These are phyloP conservation scores for Micromonas pusilla DNA, from an alignment of 139 green algal species.

Conservation along the genomic window DNA sequence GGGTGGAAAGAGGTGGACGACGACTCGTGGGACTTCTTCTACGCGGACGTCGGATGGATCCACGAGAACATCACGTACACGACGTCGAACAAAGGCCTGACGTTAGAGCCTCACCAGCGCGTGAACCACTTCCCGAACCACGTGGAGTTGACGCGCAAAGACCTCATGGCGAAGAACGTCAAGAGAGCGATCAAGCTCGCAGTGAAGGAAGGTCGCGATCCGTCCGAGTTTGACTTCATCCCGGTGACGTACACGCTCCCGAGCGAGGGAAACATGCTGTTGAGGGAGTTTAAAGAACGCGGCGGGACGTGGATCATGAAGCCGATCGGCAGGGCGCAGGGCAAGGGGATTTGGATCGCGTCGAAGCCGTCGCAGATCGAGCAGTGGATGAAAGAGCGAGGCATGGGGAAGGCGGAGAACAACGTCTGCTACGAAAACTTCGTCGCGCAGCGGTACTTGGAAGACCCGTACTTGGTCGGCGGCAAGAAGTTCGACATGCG, in stretches of 20 bases:
- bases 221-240: constrained; percentile 36
- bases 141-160: constrained; percentile 46
- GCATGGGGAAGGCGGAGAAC: constrained; percentile 23
- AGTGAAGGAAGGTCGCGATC: constrained; percentile 36
- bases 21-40: constrained; percentile 56
- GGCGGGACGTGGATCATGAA: constrained; percentile 45
- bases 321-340: constrained; percentile 38
- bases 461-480: constrained; percentile 48
- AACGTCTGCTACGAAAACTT: constrained; percentile 44
- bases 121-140: constrained; percentile 45
- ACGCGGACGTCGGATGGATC: constrained; percentile 40
- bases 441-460: constrained; percentile 46
- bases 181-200: constrained; percentile 36
- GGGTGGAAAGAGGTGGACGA: constrained; percentile 46
- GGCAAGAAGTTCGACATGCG: constrained; percentile 81
- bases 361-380: constrained; percentile 38
- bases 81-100: not conserved
- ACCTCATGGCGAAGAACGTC: constrained; percentile 47
- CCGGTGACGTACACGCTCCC: constrained; percentile 32
- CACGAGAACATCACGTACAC: constrained; percentile 40
- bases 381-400: constrained; percentile 29
- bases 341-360: constrained; percentile 44
- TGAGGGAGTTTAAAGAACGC: constrained; percentile 31
- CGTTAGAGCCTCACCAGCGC: constrained; percentile 29
- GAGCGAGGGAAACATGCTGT: constrained; percentile 25